Evolutionary conservation across 2,329 filamentous ascomycete genomes (phyloP), one percentile per base, ranked within the genome.

Genomic region (Apiospora marii): DNA sequence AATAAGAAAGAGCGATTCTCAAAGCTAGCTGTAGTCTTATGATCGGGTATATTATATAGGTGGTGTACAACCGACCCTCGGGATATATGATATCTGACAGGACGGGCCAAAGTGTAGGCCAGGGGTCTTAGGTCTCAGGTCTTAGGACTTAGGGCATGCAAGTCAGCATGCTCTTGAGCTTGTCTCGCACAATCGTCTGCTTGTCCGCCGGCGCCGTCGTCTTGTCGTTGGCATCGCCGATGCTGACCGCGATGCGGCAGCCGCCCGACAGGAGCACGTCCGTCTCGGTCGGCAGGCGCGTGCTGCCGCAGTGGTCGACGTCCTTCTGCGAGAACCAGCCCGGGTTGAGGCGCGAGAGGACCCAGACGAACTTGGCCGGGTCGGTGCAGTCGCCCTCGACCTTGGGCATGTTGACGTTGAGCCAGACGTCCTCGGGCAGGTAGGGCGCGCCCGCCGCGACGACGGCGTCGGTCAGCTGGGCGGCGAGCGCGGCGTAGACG

Each of bases 381-480:
- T 83, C 82, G 16, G 82, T 85, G 82, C 92, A 93, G 70, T 80
- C 79, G 0, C 79, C 84, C 7, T 82, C 80, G 1, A 89, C 87
- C 72, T 84, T 80, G 6, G 90, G 89, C 77, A 92, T 92, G 82
- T 94, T 94, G 76, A 94, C 91, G 75, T 93, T 94, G 44, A 94
- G 85, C 79, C 87, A 93, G 3, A 89, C 85, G 67, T 87, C 85
- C 0, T 83, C 77, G 0, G 92, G 91, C 4, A 94, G 84, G 77
- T 92, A 93, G 0, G 92, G 92, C 51, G 84, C 84, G 51, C 90
- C 90, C 0, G 87, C 85, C 1, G 80, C 84, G 41, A 92, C 78
- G 51, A 94, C 77, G 3, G 84, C 83, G 69, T 88, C 82, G 10
- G 90, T 91, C 7, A 94, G 78, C 37, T 87, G 88, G 16, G 87